Evolutionary conservation across 2,329 filamentous ascomycete species (phyloP), one percentile per base, ranked within the genome.

Genomic region (Fusarium palustre): DNA sequence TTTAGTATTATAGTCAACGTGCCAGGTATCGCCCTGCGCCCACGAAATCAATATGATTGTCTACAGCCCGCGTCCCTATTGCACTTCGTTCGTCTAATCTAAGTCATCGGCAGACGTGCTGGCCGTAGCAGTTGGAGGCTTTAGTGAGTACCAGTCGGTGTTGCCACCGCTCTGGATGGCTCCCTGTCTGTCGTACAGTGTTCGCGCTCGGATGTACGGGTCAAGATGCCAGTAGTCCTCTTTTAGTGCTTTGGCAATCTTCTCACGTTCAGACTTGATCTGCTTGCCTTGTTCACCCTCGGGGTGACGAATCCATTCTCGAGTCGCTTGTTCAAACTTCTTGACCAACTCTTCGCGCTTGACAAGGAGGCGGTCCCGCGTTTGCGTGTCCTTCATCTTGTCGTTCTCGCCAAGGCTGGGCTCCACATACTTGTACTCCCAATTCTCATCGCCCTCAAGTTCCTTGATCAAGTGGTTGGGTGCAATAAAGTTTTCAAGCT

Each of bases 191-290:
- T 99, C 96, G 74, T 97, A 97, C 64, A 93, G 80, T n/a, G 90
- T 92, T 74, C 91, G 86, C 15, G 94, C 93, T 39, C 96, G 86
- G 31, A 98, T 78, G 78, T 95, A 97, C 0, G 93, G 93, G 80
- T 99, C 96, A 54, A 97, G 79, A 39, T 86, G 85, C 95, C 96
- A 99, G 81, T 98, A 99, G 72, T 92, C 92, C 48, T 86, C 84
- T 65, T 85, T 85, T 72, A 98, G 76, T 66, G 87, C 81, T 52
- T 84, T 84, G 3, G 92, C 90, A 30, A 96, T 75, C 4, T 82
- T 80, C 38, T 88, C 82, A 58, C 93, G 84, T 78, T 88, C 86
- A 48, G 82, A 80, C 76, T 88, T 86, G 53, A 87, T 77, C 10
- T 82, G 78, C 25, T 81, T 79, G 54, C 81, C 81, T 68, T 86